phyloP scores from a whole-genome alignment of 2,329 filamentous ascomycete genomes.

The Cladosporium sp. region DNA sequence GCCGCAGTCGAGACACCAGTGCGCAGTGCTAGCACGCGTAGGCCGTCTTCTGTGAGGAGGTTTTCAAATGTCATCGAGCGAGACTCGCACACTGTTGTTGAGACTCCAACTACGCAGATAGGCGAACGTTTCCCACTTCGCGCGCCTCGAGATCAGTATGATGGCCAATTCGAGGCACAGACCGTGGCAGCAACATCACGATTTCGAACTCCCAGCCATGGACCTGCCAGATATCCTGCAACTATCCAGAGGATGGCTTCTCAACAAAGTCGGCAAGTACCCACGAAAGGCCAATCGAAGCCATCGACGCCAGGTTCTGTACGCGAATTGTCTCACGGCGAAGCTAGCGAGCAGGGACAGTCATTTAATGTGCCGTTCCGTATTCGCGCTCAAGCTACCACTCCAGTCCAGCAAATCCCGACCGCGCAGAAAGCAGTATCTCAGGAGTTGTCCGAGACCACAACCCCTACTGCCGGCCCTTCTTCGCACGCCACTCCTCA shows the following conservation, averaged over 20 bases:
- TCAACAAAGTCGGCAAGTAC: background rate
- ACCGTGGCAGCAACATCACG: constrained; percentile 23
- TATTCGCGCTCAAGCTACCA: background rate
- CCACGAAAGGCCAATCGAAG: background rate
- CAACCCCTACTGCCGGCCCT: background rate
- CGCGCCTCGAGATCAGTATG: constrained; percentile 22
- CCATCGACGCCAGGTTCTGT: background rate
- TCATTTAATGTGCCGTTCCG: background rate
- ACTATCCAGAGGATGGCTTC: constrained; percentile 1
- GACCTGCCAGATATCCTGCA: background rate
- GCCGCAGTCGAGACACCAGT: background rate
- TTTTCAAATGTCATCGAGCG: no score
- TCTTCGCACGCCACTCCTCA: constrained; percentile 13
- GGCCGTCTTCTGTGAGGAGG: background rate
- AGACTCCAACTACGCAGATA: background rate
- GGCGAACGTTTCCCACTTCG: constrained; percentile 26
- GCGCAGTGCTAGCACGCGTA: background rate
- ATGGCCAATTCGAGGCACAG: constrained; percentile 15
- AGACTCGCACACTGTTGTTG: background rate
- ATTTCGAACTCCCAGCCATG: constrained; percentile 22
- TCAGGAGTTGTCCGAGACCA: background rate
- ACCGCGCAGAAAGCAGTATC: background rate
- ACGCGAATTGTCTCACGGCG: background rate
- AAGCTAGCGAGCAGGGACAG: background rate
- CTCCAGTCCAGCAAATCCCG: background rate